Conservation (phyloP, 257 asterid genomes). For the Cinchona pubescens region DNA sequence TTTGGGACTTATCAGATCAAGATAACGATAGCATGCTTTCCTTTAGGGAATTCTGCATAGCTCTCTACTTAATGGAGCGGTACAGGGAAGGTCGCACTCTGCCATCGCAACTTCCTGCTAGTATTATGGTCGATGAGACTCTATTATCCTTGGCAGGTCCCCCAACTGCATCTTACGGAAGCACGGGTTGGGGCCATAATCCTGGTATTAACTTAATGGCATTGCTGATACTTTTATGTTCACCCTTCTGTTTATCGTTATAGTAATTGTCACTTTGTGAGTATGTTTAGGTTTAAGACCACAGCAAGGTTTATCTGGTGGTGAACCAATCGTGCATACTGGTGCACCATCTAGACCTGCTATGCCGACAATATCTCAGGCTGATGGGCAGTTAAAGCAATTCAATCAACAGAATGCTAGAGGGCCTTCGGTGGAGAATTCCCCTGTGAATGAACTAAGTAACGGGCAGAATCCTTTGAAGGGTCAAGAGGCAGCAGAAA, state of each 20-base stretch:
- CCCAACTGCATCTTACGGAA: slow-evolving; percentile 59
- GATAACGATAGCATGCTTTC: slow-evolving; percentile 96
- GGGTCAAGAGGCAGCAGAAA: slow-evolving; percentile 49
- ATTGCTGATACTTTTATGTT: slow-evolving; percentile 17
- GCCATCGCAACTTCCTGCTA: slow-evolving; percentile 73
- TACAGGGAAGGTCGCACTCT: slow-evolving; percentile 79
- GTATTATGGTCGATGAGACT: slow-evolving; percentile 82
- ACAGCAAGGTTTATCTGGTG: slow-evolving; percentile 57
- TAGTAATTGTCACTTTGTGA: slow-evolving; percentile 17
- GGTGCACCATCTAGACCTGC: slow-evolving; percentile 81
- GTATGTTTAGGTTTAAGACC: slow-evolving; percentile 58
- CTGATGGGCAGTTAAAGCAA: slow-evolving; percentile 55
- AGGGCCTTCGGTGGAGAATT: slow-evolving; percentile 45
- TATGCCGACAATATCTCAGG: slow-evolving; percentile 49
- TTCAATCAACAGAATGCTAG: slow-evolving; percentile 50
- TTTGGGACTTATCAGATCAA: slow-evolving; percentile 97
- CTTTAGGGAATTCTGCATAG: slow-evolving; percentile 86
- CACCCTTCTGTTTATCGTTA: background rate
- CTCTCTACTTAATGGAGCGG: slow-evolving; percentile 90
- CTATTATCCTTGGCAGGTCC: slow-evolving; percentile 81
- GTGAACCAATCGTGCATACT: slow-evolving; percentile 48
- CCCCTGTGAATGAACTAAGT: slow-evolving; percentile 42
- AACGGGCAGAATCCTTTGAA: slow-evolving; percentile 52
- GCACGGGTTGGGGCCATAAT: slow-evolving; percentile 56
- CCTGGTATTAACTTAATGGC: slow-evolving; percentile 48